Evolutionary conservation across 1,139 yeast species (phyloP), one percentile per base, ranked within the genome.

Genomic region (Debaryomyces subglobosus): DNA sequence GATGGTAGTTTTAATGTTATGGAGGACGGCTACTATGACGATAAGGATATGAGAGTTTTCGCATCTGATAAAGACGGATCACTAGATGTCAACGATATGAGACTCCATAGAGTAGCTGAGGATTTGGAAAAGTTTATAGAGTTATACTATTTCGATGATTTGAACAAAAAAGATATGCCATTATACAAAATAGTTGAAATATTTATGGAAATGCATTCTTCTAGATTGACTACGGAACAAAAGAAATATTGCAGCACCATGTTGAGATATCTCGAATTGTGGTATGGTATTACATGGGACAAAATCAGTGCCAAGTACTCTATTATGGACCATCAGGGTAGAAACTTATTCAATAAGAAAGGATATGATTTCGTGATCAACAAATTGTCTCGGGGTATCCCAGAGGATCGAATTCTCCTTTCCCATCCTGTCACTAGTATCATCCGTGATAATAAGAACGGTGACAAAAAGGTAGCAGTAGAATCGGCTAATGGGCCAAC

Each of bases 211-310:
- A 67, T 67, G 43, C 80, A 78, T 51, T 71, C 76, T 21, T 65
- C 70, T 24, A 61, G 84, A 27, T 63, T 88, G 35, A 76, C 85
- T 0, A 65, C 65, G 13, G 76, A 71, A 3, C 94, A 88, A 60
- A 72, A 72, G 27, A 61, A 63, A 34, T 72, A 74, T 51, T 76
- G 84, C 16, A 77, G 81, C 2, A 81, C 82, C 52, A 62, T 78
- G 52, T 65, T 80, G 33, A 68, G 96, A 54, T 74, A 74, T 51
- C 62, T 81, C 49, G 96, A 90, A 62, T 68, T 86, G 33, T 89
- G 96, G 94, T 88, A 83, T 61, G 97, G 96, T 0, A 71, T 85
- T 24, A 74, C 85, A 23, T 83, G 90, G 82, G 80, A 79, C 36
- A 61, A 67, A 30, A 74, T 86, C 56, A 86, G 96, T 59, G 85